Evolutionary conservation across 2,329 filamentous ascomycete species (phyloP), one percentile per base, ranked within the genome.

Genomic region (Apiospora malaysiana): DNA sequence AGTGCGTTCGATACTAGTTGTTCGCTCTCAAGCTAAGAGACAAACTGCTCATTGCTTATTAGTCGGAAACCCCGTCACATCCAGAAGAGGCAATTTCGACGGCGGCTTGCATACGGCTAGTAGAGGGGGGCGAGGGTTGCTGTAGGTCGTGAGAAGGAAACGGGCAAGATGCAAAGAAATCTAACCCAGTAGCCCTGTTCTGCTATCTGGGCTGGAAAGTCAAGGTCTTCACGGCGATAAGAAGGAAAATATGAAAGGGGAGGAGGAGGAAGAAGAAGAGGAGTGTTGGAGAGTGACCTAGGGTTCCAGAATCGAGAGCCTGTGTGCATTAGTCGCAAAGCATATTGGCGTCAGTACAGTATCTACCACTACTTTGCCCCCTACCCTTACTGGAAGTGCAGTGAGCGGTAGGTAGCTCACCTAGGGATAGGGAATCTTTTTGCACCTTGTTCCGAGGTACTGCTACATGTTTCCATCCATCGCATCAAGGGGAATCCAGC

Each of bases 311-410:
- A 18, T 40, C 56, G 4, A 40, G 56, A 40, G 32, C 9, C 56
- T 40, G 56, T 63, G 56, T 40, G 56, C 56, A 63, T 63, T 63
- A 63, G 56, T 23, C 32, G 56, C 32, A 63, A 63, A 63, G 56
- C 27, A 63, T 63, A 63, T 40, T 63, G 56, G 14, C 56, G 32
- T 40, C 21, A 2, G 56, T 63, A 37, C 21, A 2, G 56, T 63
- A 37, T 63, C 56, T 63, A 21, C 42, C 16, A 32, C 32, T 32
- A 32, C 32, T 27, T 56, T 56, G 6, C 49, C 49, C 49, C 49
- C 49, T 56, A 56, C 49, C 49, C 49, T 56, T 27, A 56, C 49
- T 18, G 8, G 25, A 56, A 56, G 16, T 4, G 42, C 4, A 45
- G 42, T 4, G 42, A 45, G 42, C 16, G 42, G 16, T 9, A 21